Evolutionary conservation across 2,329 filamentous ascomycete species (phyloP).

Genomic region (Fusarium sp.): DNA sequence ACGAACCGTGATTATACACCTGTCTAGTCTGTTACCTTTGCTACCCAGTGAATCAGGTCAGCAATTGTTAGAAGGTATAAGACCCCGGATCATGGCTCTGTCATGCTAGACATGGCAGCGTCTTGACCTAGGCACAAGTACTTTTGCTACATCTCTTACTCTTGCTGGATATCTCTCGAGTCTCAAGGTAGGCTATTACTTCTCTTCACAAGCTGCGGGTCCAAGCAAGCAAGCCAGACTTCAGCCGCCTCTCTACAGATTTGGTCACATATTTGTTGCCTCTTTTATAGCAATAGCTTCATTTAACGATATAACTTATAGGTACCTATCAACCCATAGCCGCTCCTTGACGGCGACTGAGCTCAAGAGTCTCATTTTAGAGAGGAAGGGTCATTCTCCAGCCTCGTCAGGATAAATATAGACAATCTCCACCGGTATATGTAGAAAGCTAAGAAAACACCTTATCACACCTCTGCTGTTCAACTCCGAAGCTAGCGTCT

Average conservation of each 20-base stretch:
- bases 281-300: background rate
- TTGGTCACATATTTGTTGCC: background rate
- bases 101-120: background rate
- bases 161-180: no score
- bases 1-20: background rate
- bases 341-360: background rate
- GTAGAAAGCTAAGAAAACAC: background rate
- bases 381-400: background rate
- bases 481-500: background rate
- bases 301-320: background rate
- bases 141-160: background rate
- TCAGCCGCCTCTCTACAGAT: no score
- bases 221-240: background rate
- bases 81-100: background rate
- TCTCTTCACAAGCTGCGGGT: background rate
- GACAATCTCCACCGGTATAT: background rate
- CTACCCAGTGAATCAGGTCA: background rate
- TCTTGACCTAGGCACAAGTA: no score
- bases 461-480: background rate
- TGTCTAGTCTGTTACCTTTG: accelerated
- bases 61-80: background rate
- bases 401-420: background rate
- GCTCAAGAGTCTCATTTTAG: background rate
- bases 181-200: no score
- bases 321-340: background rate